Evolutionary conservation across 208 protist genomes (phyloP), one percentile per base, ranked within the genome.

Genomic region (Trypanosoma cruzi): DNA sequence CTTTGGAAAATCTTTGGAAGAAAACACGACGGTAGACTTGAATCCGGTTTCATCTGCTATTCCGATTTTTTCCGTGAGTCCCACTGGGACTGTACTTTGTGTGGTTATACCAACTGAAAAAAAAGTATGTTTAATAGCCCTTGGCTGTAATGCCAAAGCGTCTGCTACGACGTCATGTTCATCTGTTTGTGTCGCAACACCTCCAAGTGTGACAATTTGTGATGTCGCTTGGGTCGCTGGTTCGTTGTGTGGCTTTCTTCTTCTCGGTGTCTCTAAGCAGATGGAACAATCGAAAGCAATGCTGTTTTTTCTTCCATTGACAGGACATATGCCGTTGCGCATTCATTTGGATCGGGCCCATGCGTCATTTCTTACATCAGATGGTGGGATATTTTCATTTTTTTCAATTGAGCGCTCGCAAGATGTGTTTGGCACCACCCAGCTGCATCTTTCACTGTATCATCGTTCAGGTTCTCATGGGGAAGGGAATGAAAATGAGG

Each of bases 231-330:
- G 71, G 71, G 62, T 68, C 13, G 46, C 22, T 65, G 49, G 61
- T 50, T 32, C 69, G 29, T 20, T 75, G n/a, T 68, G 40, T 68
- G 60, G 63, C 3, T 75, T 75, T 60, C 46, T 75, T 13, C 55
- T 69, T 11, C 63, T 75, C 34, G 63, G 36, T 8, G 31, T 20
- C n/a, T 28, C 24, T 8, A 52, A 62, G 14, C n/a, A 34, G 13
- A 4, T 13, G 4, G 37, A 50, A 8, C 6, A 16, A 8, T 13
- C 3, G 48, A 52, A 3, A 24, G 36, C 31, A 6, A 60, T 13
- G 57, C 24, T 73, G 29, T 66, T 58, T 37, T 73, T 73, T 59
- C 68, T 73, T 60, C 59, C 68, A 6, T 60, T 73, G 29, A 61
- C 59, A 20, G 68, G 59, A 26, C 32, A 73, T 48, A 1, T 46